Base-by-base conservation (phyloP, 1,284 basidiomycete species). In the Porogramme epimiltina region DNA sequence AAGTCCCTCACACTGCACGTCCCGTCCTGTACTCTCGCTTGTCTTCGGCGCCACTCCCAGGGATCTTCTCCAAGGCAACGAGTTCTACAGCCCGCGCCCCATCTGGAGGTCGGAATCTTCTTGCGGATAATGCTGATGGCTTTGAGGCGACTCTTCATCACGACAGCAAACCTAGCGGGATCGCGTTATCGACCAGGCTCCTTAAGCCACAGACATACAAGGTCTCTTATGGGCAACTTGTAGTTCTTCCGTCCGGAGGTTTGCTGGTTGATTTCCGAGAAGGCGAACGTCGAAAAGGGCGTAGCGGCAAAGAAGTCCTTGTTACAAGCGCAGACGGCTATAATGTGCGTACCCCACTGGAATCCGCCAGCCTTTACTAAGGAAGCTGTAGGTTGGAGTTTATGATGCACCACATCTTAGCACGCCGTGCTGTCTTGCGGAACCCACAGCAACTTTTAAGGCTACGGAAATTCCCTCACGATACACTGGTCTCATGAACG, bases 221-320 rank as follows among this genome's bases (percentile, higher is more conserved):
- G 63, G 66, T 76, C 18, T 62, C 72, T 1, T 68, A 74, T 36
- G 81, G 81, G 0, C 74, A 76, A 34, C 55, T 82, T 11, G 76
- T 76, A 2, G 64, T 82, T 19, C 65, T 82, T 4, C 75, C 78
- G 13, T 82, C 79, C 2, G 69, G 60, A 45, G 72, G 76, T 26
- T 52, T 80, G 8, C 68, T 83, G 1, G 73, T 82, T 19, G 81
- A 82, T 62, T 77, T 82, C 51, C 74, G 81, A 33, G 79, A 81
- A 63, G 74, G 76, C 20, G 78, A 82, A 55, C 70, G 80, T 2
- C 66, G 78, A 42, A 74, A 71, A 38, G 77, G 77, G 1, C 61
- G 70, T 33, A 73, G 69, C 56, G 80, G 79, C 3, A 65, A 72
- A 13, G 72, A 79, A 58, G 77, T 83, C 13, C 58, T 82, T 19